Evolutionary conservation across 1,284 basidiomycete genomes (phyloP).

Genomic region (Mycena citricolor): DNA sequence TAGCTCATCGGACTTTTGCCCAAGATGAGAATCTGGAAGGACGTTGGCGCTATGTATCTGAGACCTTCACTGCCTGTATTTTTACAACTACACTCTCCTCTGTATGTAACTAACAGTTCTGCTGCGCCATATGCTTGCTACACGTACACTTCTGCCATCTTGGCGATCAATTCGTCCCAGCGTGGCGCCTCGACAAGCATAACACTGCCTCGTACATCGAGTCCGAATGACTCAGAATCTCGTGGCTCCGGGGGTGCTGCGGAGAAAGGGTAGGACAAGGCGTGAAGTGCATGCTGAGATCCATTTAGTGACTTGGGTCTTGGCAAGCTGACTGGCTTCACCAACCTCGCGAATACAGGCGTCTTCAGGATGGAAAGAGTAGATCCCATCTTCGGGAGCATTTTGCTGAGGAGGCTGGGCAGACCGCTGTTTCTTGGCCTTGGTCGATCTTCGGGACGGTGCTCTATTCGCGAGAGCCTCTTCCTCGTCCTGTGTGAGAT

Average conservation of each 20-base stretch:
- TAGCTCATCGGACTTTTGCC: too few relatives aligned
- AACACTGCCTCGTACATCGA: constrained; percentile 75
- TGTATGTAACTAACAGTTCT: too few relatives aligned
- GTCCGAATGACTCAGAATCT: constrained; percentile 74
- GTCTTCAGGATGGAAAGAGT: constrained; percentile 87
- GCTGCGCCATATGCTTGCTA: too few relatives aligned
- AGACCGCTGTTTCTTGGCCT: constrained; percentile 37
- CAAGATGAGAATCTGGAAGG: too few relatives aligned
- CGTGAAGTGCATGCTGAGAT: constrained; percentile 58
- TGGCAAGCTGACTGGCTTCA: background rate
- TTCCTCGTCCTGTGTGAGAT: constrained; percentile 62
- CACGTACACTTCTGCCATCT: constrained; percentile 38
- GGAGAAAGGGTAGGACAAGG: constrained; percentile 67
- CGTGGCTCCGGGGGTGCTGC: constrained; percentile 52
- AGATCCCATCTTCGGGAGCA: constrained; percentile 49
- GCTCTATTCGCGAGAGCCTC: constrained; percentile 38
- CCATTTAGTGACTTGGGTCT: constrained; percentile 1
- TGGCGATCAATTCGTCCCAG: constrained; percentile 40
- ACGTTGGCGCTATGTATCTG: too few relatives aligned
- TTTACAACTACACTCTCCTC: too few relatives aligned
- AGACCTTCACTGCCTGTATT: too few relatives aligned
- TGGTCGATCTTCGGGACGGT: constrained; percentile 31
- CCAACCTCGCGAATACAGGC: constrained; percentile 66
- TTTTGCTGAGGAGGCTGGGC: constrained; percentile 30
- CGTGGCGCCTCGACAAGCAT: constrained; percentile 62